Conservation (phyloP, 495 filamentous ascomycete species). For the Podospora anserina region DNA sequence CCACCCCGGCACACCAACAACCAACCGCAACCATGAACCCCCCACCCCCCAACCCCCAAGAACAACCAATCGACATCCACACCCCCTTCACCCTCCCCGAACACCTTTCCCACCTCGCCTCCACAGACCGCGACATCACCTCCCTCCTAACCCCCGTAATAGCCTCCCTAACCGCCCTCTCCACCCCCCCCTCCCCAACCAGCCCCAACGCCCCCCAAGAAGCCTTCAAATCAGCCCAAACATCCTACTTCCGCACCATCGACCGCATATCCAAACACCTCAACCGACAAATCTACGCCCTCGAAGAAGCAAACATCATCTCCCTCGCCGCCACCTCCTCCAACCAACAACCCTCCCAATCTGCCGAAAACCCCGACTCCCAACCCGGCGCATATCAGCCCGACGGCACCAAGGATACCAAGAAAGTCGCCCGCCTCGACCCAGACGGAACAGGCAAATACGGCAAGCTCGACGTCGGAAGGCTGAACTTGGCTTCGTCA, state of each 20-base stretch:
- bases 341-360: background rate
- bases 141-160: constrained; percentile 65
- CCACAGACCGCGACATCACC: constrained; percentile 62
- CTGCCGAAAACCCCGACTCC: background rate
- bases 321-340: constrained; percentile 31
- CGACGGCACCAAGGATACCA: constrained; percentile 7
- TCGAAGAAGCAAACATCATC: constrained; percentile 75
- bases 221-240: constrained; percentile 58
- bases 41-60: constrained; percentile 8
- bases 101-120: constrained; percentile 72
- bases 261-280: constrained; percentile 67
- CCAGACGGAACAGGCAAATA: constrained; percentile 54
- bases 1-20: background rate
- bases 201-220: background rate
- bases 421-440: constrained; percentile 27
- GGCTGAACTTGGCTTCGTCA: constrained; percentile 77
- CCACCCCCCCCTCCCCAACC: constrained; percentile 38
- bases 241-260: constrained; percentile 63
- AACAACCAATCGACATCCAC: constrained; percentile 27
- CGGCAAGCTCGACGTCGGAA: constrained; percentile 71
- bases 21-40: background rate
- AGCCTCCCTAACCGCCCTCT: constrained; percentile 65
- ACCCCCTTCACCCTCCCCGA: constrained; percentile 59
- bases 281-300: constrained; percentile 70
- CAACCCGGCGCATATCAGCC: background rate